phyloP scores from a whole-genome alignment of 164 flowering plant species.

The Chloranthus sessilifolius region DNA sequence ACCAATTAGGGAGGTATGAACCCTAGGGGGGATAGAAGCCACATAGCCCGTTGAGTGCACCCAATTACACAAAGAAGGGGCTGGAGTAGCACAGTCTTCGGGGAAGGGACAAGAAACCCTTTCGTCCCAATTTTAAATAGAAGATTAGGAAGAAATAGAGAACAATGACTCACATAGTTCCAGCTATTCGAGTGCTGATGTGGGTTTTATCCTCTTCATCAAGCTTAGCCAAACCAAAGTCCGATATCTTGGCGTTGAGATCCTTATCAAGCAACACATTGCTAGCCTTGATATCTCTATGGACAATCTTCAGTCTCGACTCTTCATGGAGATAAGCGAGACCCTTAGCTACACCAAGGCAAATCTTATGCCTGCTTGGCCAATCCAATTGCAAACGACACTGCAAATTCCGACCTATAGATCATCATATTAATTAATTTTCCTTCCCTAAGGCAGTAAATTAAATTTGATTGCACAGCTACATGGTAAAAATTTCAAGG shows the following conservation, averaged over 20 bases:
- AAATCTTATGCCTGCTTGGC: slow-evolving; percentile 58
- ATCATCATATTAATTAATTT: slow-evolving; percentile 1
- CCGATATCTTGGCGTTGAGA: slow-evolving; percentile 61
- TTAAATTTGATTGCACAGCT: neutral
- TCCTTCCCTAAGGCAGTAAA: neutral
- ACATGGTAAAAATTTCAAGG: neutral
- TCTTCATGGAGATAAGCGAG: slow-evolving; percentile 67
- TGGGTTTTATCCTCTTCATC: slow-evolving; percentile 52
- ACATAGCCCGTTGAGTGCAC: neutral
- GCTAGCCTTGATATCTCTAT: slow-evolving; percentile 65
- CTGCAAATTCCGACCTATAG: slow-evolving; percentile 15
- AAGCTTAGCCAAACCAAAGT: slow-evolving; percentile 73
- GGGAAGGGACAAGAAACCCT: too few species aligned
- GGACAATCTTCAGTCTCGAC: slow-evolving; percentile 62
- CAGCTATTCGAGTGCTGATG: slow-evolving; percentile 64
- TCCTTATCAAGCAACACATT: slow-evolving; percentile 68
- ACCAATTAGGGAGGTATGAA: neutral
- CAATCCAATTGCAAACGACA: slow-evolving; percentile 43
- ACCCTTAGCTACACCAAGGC: slow-evolving; percentile 62
- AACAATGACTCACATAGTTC: slow-evolving; percentile 46
- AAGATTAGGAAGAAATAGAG: neutral
- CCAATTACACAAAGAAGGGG: too few species aligned
- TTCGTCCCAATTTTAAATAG: too few species aligned
- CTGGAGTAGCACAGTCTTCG: too few species aligned
- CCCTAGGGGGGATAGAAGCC: neutral